Evolutionary conservation across 1,284 basidiomycete genomes (phyloP), one percentile per base, ranked within the genome.

Genomic region (Ceratobasidium sp.): DNA sequence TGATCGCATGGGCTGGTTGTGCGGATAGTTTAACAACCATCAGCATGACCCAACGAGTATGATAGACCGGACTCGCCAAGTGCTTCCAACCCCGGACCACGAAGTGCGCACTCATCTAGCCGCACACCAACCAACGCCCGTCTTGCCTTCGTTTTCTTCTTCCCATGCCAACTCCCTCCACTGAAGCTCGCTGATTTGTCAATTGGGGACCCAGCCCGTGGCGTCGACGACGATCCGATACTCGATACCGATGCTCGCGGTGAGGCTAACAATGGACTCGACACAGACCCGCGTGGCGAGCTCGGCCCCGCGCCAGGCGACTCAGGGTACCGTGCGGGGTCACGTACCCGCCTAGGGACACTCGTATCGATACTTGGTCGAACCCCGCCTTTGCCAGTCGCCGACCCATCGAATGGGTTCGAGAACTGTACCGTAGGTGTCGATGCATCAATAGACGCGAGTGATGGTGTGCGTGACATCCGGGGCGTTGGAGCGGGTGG

Each of bases 81-180:
- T 2, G 87, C 86, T 79, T 97, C 94, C 11, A 97, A 84, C 0
- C 89, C 89, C 41, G 87, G 87, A 0, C 92, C 89, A 27, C 90
- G 87, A 47, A 97, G 83, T 1, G 86, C 84, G 79, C 95, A 97
- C 73, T 95, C 94, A 79, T 98, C 96, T 77, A 97, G 82, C 8
- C 92, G 88, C 22, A 98, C 81, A 0, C 93, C 95, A n/a, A 91
- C 86, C 0, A 97, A 82, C 0, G 90, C 89, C 2, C 84, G 83
- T 73, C 87, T 84, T 1, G 67, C 41, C 22, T 60, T 47, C 41
- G n/a, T 51, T 60, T 75, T 76, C 48, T 65, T 65, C 66, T 73
- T 72, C 48, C 62, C 62, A 19, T 48, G 44, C 24, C 60, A 44
- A 27, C 29, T 64, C 44, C 62, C 48, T 8, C 50, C 50, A 29